phyloP scores from a whole-genome alignment of 2,329 filamentous ascomycete genomes.

The Sclerotinia trifoliorum region DNA sequence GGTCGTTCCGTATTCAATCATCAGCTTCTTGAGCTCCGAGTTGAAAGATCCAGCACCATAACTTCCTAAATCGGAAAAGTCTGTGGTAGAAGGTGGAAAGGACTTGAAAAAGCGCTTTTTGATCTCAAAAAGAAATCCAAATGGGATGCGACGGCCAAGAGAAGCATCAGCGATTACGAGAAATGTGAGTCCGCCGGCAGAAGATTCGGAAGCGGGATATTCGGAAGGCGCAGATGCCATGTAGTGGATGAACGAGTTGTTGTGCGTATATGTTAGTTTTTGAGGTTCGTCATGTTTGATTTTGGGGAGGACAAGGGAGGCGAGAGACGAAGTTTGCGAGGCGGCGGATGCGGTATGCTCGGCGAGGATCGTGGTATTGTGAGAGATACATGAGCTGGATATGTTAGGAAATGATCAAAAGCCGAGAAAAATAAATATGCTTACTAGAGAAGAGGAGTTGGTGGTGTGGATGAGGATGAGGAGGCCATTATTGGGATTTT shows the following conservation, averaged over 20 bases:
- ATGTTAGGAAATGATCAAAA: slow-evolving; percentile 21
- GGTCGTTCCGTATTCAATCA: slow-evolving; percentile 82
- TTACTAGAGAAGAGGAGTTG: slow-evolving; percentile 73
- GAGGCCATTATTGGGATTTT: slow-evolving; percentile 58
- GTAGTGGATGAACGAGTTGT: slow-evolving; percentile 92
- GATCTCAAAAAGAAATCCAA: slow-evolving; percentile 87
- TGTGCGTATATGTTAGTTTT: slow-evolving; percentile 93
- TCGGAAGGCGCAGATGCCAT: slow-evolving; percentile 78
- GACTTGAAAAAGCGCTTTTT: slow-evolving; percentile 80
- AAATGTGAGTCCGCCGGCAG: slow-evolving; percentile 83
- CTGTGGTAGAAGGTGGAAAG: slow-evolving; percentile 64
- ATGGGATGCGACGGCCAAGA: slow-evolving; percentile 84
- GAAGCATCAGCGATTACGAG: slow-evolving; percentile 81
- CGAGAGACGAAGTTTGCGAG: slow-evolving; percentile 79
- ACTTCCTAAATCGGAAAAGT: slow-evolving; percentile 76
- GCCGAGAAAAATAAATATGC: slow-evolving; percentile 34
- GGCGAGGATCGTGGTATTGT: slow-evolving; percentile 87
- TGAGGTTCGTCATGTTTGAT: slow-evolving; percentile 77
- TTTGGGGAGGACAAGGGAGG: slow-evolving; percentile 92
- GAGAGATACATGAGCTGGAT: slow-evolving; percentile 82
- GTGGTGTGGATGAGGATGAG: slow-evolving; percentile 66
- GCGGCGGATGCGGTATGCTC: slow-evolving; percentile 88
- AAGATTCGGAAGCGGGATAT: slow-evolving; percentile 52
- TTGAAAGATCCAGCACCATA: slow-evolving; percentile 94
- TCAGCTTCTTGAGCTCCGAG: slow-evolving; percentile 68